phyloP scores from a whole-genome alignment of 495 filamentous ascomycete species.

The Glonium stellatum region DNA sequence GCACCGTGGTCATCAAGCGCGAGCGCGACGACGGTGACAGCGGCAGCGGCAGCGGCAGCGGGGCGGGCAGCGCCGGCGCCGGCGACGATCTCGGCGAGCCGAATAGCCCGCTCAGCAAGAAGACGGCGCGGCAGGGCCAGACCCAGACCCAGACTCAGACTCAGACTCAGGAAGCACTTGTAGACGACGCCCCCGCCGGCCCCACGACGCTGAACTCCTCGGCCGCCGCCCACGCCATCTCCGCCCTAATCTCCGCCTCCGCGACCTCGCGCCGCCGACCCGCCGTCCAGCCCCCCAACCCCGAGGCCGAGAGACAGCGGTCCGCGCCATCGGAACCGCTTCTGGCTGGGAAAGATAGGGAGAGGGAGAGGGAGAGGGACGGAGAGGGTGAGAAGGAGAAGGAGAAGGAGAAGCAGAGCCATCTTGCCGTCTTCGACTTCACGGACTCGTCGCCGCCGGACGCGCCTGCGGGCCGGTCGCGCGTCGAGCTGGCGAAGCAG shows the following conservation, averaged over 20 bases:
- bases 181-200: background rate
- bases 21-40: constrained; percentile 9
- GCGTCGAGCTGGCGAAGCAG: constrained; percentile 13
- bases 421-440: constrained; percentile 36
- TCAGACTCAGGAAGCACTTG: too few species aligned
- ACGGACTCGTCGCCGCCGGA: constrained; percentile 29
- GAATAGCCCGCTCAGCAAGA: constrained; percentile 24
- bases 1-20: constrained; percentile 9
- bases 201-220: constrained; percentile 16
- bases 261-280: background rate
- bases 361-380: background rate
- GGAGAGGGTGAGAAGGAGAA: background rate
- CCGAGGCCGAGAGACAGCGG: background rate
- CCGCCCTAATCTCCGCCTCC: background rate
- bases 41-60: too few species aligned
- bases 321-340: too few species aligned
- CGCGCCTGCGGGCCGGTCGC: background rate
- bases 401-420: constrained; percentile 20
- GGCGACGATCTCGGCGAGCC: constrained; percentile 10
- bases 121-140: constrained; percentile 13
- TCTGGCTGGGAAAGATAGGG: background rate
- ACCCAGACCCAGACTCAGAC: background rate
- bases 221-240: constrained; percentile 4
- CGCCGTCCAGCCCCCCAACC: background rate
- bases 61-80: background rate